These are phyloP conservation scores for Persicaria tinctoria DNA, from an alignment of 148 eudicot species.

Conservation along the genomic window DNA sequence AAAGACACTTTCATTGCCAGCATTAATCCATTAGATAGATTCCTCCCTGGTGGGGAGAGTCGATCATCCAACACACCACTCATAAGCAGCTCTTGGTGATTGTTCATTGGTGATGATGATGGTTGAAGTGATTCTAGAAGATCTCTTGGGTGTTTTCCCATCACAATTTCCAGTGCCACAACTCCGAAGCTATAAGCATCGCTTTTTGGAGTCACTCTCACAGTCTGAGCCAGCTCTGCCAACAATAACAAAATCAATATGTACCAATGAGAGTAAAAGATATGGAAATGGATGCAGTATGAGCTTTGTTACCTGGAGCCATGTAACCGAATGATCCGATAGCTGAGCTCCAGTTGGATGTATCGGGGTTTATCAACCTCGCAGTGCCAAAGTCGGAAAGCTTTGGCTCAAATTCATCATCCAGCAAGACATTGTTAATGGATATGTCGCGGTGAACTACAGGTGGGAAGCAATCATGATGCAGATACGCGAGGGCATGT, in stretches of 20 bases:
- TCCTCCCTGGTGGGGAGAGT: too few species aligned
- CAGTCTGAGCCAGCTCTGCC: slow-evolving; percentile 37
- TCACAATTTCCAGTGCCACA: slow-evolving; percentile 60
- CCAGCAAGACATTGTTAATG: slow-evolving; percentile 20
- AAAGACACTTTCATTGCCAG: too few species aligned
- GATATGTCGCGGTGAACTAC: slow-evolving; percentile 27
- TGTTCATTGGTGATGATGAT: slow-evolving; percentile 6
- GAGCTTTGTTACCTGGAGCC: slow-evolving; percentile 23
- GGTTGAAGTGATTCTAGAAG: slow-evolving; percentile 30
- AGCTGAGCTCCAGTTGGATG: slow-evolving; percentile 21
- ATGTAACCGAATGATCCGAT: slow-evolving; percentile 26
- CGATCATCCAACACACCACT: slow-evolving; percentile 58
- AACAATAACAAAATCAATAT: not conserved
- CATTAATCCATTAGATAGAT: too few species aligned
- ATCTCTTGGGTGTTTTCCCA: slow-evolving; percentile 72
- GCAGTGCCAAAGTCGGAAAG: slow-evolving; percentile 27
- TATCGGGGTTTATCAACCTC: slow-evolving; percentile 19
- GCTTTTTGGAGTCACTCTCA: slow-evolving; percentile 42
- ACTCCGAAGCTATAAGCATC: slow-evolving; percentile 81
- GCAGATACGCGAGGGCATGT: slow-evolving; percentile 25
- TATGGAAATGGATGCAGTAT: not conserved
- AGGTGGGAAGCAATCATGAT: slow-evolving; percentile 22
- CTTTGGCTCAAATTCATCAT: slow-evolving; percentile 16
- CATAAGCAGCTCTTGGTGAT: slow-evolving; percentile 22
- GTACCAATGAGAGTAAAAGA: not conserved